These are phyloP conservation scores for Talaromyces verruculosus DNA, from an alignment of 2,329 filamentous ascomycete species.

Conservation along the genomic window DNA sequence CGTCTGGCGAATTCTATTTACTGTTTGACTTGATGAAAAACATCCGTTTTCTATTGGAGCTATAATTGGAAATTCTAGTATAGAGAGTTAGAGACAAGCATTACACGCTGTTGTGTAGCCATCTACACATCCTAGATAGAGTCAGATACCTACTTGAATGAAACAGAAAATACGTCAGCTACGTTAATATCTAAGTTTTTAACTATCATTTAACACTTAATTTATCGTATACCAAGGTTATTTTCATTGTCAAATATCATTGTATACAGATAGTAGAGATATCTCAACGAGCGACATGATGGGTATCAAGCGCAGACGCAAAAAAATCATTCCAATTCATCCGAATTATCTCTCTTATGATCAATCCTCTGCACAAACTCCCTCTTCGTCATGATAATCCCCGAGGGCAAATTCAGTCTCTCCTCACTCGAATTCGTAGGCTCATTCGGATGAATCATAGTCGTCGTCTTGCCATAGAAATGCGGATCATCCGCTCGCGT, in stretches of 20 bases:
- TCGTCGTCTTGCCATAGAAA: slow-evolving; percentile 21
- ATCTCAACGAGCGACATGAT: not conserved
- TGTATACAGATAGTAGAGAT: not conserved
- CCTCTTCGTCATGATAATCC: slow-evolving; percentile 27
- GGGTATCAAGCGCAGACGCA: not conserved
- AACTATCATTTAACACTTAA: not conserved
- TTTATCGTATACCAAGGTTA: not conserved
- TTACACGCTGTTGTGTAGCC: not conserved
- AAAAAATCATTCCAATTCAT: slow-evolving; percentile 15
- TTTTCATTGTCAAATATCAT: not conserved
- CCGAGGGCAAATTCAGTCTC: slow-evolving; percentile 23
- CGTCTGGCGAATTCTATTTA: not conserved
- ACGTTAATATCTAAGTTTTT: not conserved
- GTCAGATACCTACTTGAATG: not conserved
- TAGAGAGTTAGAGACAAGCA: not conserved
- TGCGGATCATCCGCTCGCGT: slow-evolving; percentile 16
- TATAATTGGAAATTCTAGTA: not conserved
- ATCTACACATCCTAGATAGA: not conserved
- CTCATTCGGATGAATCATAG: slow-evolving; percentile 15
- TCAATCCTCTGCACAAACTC: slow-evolving; percentile 27
- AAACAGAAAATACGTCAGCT: not conserved
- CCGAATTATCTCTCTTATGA: slow-evolving; percentile 17
- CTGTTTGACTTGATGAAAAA: not conserved
- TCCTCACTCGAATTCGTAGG: slow-evolving; percentile 20
- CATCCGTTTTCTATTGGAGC: not conserved